phyloP scores from a whole-genome alignment of 805 yeast species.

The Starmerella ratchasimensis region DNA sequence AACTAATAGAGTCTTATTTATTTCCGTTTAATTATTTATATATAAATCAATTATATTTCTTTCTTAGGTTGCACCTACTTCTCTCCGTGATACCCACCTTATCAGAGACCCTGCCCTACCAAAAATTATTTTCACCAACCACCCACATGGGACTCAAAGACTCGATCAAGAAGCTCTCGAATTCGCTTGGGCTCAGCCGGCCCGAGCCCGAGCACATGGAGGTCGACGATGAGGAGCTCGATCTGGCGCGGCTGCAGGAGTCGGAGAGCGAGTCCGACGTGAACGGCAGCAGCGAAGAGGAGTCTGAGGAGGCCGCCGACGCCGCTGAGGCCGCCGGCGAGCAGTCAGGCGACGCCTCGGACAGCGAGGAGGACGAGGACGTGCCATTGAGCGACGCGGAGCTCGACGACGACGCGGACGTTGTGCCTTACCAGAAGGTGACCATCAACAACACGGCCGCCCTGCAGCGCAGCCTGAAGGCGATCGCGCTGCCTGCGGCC shows the following conservation, averaged over 20 bases:
- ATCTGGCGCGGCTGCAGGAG: slow-evolving; percentile 24
- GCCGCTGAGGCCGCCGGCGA: slow-evolving; percentile 34
- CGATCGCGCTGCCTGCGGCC: slow-evolving; percentile 35
- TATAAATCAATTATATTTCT: too few relatives aligned
- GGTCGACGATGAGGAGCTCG: slow-evolving; percentile 27
- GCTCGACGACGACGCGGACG: slow-evolving; percentile 84
- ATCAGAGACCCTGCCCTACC: background rate
- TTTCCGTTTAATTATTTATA: too few relatives aligned
- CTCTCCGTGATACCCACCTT: too few relatives aligned
- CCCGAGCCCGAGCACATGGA: slow-evolving; percentile 12
- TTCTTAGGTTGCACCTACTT: too few relatives aligned
- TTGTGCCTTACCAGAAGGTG: slow-evolving; percentile 79
- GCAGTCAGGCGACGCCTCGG: slow-evolving; percentile 38
- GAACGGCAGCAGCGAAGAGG: slow-evolving; percentile 22
- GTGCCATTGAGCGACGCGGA: slow-evolving; percentile 84
- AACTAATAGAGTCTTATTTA: too few relatives aligned
- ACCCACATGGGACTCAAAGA: slow-evolving; percentile 23
- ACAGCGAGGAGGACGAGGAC: slow-evolving; percentile 63
- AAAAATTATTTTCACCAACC: slow-evolving; percentile 1
- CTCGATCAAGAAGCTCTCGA: slow-evolving; percentile 19
- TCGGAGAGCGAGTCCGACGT: slow-evolving; percentile 23
- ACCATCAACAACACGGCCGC: slow-evolving; percentile 86
- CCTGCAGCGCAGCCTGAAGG: slow-evolving; percentile 23
- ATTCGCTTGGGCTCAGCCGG: slow-evolving; percentile 17
- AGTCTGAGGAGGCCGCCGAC: slow-evolving; percentile 23